A percentile compares a stretch with the other conserved stretches of the same genome.
phyloP scores from a whole-genome alignment of 768 basidiomycete genomes.

The Termitomyces eurrhizus region DNA sequence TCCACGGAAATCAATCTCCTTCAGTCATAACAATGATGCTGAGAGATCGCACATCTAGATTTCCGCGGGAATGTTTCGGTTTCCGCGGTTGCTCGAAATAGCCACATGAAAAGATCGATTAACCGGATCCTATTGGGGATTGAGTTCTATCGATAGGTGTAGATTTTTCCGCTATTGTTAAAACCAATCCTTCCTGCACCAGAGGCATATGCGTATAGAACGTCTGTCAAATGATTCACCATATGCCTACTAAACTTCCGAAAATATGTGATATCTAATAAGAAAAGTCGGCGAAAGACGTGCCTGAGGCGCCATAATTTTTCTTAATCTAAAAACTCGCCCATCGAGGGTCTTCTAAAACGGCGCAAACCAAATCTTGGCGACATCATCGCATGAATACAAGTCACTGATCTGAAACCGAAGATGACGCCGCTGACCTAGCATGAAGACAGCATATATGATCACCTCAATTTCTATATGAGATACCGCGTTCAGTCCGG shows the following conservation, averaged over 20 bases:
- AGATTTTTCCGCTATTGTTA: not conserved
- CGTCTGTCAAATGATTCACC: not conserved
- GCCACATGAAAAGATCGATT: slow-evolving; percentile 6
- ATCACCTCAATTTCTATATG: not conserved
- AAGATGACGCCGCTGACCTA: not conserved
- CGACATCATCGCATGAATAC: not conserved
- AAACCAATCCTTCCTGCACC: not conserved
- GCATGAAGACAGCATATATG: not conserved
- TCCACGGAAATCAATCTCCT: slow-evolving; percentile 30
- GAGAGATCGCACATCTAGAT: slow-evolving; percentile 14
- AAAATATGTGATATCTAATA: not conserved
- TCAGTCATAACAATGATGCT: slow-evolving; percentile 31
- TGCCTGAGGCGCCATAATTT: not conserved
- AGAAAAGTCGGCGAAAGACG: not conserved
- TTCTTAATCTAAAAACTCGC: not conserved
- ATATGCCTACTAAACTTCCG: not conserved
- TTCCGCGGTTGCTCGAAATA: slow-evolving; percentile 20
- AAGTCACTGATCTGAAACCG: not conserved
- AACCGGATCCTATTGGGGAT: not conserved
- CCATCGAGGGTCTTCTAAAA: not conserved
- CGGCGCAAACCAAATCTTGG: not conserved
- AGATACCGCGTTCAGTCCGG: not conserved
- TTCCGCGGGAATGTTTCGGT: slow-evolving; percentile 20
- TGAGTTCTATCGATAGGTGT: not conserved
- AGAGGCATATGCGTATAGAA: not conserved